These are phyloP conservation scores for Linnemannia hyalina DNA, from an alignment of 192 early-diverging fungal genomes.

Conservation along the genomic window DNA sequence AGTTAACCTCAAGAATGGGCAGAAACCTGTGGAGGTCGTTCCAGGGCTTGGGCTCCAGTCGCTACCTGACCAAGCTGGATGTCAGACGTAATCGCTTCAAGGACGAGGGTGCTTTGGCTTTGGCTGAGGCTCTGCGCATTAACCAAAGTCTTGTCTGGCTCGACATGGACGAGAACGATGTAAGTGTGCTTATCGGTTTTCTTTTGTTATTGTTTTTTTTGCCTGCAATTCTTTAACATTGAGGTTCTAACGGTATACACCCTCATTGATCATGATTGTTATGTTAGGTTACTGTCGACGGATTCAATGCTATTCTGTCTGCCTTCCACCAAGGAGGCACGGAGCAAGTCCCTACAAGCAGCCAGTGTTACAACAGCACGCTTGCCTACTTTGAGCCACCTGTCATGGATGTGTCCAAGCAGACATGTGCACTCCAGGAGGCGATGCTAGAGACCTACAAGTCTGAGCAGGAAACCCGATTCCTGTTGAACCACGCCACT, in stretches of 20 bases:
- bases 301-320: conserved; percentile 54
- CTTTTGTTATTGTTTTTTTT: not conserved
- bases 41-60: conserved; percentile 41
- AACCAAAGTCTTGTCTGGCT: conserved; percentile 50
- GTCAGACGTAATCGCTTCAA: conserved; percentile 53
- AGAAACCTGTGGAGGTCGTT: conserved; percentile 50
- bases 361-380: conserved; percentile 45
- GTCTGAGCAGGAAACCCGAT: conserved; percentile 57
- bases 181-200: conserved; percentile 19
- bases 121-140: conserved; percentile 53
- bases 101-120: conserved; percentile 55
- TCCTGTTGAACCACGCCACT: conserved; percentile 50
- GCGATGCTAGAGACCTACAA: conserved; percentile 53
- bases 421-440: conserved; percentile 33
- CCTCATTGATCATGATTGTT: not conserved
- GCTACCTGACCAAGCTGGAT: conserved; percentile 47
- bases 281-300: conserved; percentile 59
- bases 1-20: conserved; percentile 44
- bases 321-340: conserved; percentile 57
- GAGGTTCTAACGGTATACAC: not conserved
- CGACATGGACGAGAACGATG: conserved; percentile 61
- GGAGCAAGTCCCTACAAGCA: conserved; percentile 49
- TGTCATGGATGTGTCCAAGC: conserved; percentile 42
- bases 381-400: conserved; percentile 51
- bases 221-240: no score